These are phyloP conservation scores for Akanthomyces uredinophilus DNA, from an alignment of 2,329 filamentous ascomycete species.

Conservation along the genomic window DNA sequence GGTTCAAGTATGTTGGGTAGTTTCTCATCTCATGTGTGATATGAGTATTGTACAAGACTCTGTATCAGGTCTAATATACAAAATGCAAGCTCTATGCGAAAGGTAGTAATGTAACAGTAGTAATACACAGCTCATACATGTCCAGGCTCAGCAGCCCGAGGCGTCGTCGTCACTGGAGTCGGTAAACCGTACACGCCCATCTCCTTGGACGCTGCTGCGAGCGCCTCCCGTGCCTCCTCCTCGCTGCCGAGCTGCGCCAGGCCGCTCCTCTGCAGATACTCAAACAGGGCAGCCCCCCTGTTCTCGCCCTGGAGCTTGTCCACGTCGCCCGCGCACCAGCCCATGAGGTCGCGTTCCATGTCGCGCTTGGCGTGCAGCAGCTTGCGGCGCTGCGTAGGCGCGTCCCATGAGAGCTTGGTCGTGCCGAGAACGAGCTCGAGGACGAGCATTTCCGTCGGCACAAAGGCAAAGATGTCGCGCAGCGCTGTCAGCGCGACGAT, in stretches of 20 bases:
- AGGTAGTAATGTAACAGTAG: neutral
- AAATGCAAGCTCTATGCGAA: neutral
- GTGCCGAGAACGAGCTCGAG: conserved; percentile 43
- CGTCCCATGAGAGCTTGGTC: conserved; percentile 39
- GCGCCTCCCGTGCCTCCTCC: conserved; percentile 21
- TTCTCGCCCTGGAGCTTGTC: conserved; percentile 32
- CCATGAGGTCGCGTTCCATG: conserved; percentile 35
- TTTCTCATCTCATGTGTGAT: neutral
- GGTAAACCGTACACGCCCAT: conserved; percentile 39
- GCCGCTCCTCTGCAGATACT: conserved; percentile 37
- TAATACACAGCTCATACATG: neutral
- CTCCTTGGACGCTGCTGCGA: conserved; percentile 32
- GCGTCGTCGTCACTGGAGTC: conserved; percentile 15
- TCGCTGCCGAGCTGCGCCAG: conserved; percentile 26
- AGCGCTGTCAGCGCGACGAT: conserved; percentile 41
- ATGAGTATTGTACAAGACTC: neutral
- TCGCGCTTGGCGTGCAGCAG: conserved; percentile 38
- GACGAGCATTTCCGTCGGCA: conserved; percentile 40
- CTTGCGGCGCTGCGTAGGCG: conserved; percentile 33
- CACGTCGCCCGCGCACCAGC: conserved; percentile 25
- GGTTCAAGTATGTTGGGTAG: neutral
- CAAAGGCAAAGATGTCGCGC: conserved; percentile 38
- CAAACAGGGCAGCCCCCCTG: conserved; percentile 36
- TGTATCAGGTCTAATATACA: neutral
- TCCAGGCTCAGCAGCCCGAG: neutral